Evolutionary conservation across 345 rosid species (phyloP), one percentile per base, ranked within the genome.

Genomic region (Streptanthus diversifolius): DNA sequence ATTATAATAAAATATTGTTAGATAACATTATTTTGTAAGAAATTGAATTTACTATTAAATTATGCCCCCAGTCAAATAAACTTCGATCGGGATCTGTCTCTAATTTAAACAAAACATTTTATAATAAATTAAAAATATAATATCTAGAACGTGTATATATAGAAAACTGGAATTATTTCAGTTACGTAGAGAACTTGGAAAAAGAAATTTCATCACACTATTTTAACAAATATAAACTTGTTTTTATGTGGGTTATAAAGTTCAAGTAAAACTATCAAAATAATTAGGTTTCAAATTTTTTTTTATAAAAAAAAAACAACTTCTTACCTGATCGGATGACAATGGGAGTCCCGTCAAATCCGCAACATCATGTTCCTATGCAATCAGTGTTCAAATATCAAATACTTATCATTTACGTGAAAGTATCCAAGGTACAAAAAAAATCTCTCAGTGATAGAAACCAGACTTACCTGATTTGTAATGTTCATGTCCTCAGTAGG

Each of bases 311-410:
- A 66, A 3, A 1, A 32, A 14, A 35, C 58, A 3, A 5, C 10
- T 51, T 58, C 1, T 59, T 75, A 62, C 79, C 69, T 3, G 33
- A 33, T 19, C 10, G 2, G 40, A 12, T 35, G 33, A 15, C 3
- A 3, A 30, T 24, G 57, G 33, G 18, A 36, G 21, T 25, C 44
- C 43, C 13, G 15, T 1, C 17, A 33, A 17, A 43, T 18, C 51
- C 10, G 4, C 27, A 35, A 5, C 37, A 49, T 11, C 58, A 3
- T 25, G 25, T 43, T 54, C 65, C 79, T 75, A 69, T 52, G 29
- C 57, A 68, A 68, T 48, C 27, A 32, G 49, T 74, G 33, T 14
- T 37, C 52, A 67, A 30, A 22, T 51, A 40, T 61, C 59, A 51
- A n/a, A 40, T 44, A 24, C 11, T 21, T 59, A 8, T 13, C 13